phyloP scores from a whole-genome alignment of 352 stramenopile species.

The Pythium sp. region DNA sequence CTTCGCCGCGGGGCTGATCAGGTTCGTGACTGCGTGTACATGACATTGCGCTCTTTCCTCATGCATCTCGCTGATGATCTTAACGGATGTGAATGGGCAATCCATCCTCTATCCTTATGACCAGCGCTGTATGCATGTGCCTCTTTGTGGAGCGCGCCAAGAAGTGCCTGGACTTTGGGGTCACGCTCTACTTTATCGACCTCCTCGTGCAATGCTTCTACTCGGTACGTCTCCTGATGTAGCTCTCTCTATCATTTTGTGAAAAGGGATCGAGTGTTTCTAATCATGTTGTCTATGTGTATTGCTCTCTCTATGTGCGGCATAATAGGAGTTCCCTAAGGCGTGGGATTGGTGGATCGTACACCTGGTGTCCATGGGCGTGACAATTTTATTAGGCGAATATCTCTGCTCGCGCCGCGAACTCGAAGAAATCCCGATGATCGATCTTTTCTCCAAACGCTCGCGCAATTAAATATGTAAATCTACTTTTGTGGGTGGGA shows the following conservation, averaged over 20 bases:
- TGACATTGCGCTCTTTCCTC: not conserved
- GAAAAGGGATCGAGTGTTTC: not conserved
- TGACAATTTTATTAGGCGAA: conserved; percentile 85
- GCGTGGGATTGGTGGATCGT: conserved; percentile 88
- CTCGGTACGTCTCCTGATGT: conserved; percentile 36
- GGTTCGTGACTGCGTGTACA: conserved; percentile 15
- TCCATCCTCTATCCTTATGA: conserved; percentile 1
- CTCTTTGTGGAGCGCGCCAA: conserved; percentile 88
- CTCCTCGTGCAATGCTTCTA: conserved; percentile 82
- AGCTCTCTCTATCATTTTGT: not conserved
- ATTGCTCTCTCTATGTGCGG: not conserved
- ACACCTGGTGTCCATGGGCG: conserved; percentile 55
- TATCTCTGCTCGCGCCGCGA: conserved; percentile 86
- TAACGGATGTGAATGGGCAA: not conserved
- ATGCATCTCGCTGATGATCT: not conserved
- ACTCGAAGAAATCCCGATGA: conserved; percentile 87
- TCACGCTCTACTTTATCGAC: conserved; percentile 88
- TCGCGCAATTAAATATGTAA: conserved; percentile 40
- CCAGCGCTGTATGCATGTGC: conserved; percentile 65
- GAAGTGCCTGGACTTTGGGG: conserved; percentile 90
- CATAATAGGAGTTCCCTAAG: conserved; percentile 70
- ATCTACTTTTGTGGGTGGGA: not conserved
- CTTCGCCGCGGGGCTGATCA: conserved; percentile 49
- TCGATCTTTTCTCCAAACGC: conserved; percentile 79
- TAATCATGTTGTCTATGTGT: not conserved